Base-by-base conservation (phyloP, 306 rosid species). In the Ceratonia siliqua region DNA sequence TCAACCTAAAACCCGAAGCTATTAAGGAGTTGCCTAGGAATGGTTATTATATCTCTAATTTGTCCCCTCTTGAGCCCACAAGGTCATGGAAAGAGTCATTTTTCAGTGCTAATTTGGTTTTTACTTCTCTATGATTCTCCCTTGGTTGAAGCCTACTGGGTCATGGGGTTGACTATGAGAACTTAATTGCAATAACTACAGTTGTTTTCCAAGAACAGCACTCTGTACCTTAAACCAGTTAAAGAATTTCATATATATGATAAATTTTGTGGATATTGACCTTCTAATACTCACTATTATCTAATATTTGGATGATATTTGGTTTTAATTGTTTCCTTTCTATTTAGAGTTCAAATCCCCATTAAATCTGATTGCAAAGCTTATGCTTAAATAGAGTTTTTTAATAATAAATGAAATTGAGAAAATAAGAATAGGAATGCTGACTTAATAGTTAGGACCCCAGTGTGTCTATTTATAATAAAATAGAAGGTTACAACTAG, bases 321-420 rank as follows among this genome's bases (percentile, higher is more conserved):
- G 45, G 54, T 73, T 80, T 62, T 62, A 54, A 36, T 54, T 8
- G 53, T 73, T 61, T 45, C 42, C 22, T 33, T 46, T 49, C 15
- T 75, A 15, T 22, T 72, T 22, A 28, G 38, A 46, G 42, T 72
- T 79, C 82, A 65, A 59, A 38, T 46, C 56, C 21, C 71, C 58
- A 35, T 59, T 30, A 67, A 55, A 63, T 21, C 49, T 70, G 32
- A 35, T 69, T 30, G 67, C 69, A 42, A 67, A 73, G 59, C 41
- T 56, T 27, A 50, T 68, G 68, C 70, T 56, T 70, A 33, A 33
- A 54, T 62, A 49, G 21, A 18, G 8, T 32, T 63, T 25, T 24
- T 12, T 33, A n/a, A n/a, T n/a, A n/a, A n/a, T n/a, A n/a, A n/a
- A n/a, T n/a, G n/a, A n/a, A n/a, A n/a, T n/a, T n/a, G n/a, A n/a